Evolutionary conservation across 2,329 filamentous ascomycete genomes (phyloP), one percentile per base, ranked within the genome.

Genomic region (Juglanconis oblonga): DNA sequence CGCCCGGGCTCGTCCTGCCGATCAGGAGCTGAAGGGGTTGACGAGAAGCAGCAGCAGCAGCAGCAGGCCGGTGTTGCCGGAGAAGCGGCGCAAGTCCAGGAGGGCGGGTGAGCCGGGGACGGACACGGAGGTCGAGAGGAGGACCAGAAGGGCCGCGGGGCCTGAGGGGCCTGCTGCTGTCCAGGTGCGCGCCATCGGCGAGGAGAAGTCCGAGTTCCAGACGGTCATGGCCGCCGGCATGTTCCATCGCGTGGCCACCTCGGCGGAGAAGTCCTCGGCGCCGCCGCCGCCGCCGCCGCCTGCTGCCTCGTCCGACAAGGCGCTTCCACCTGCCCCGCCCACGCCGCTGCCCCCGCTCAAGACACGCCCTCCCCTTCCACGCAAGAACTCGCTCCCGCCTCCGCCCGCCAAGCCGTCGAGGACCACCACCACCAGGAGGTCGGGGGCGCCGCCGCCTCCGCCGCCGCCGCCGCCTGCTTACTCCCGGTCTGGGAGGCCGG

Each of bases 1-100:
- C 31, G n/a, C n/a, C n/a, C 44, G 50, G 35, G 54, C 51, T 24
- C 57, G 57, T 35, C 36, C 49, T 33, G 57, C 57, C 4, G 57
- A 59, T 35, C 57, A 59, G 57, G 52, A 59, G 57, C 52, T 10
- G 2, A 50, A 14, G 6, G 5, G 2, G 8, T 0, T 10, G 11
- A 42, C 6, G 17, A 47, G 45, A 5, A n/a, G 5, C 5, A 44
- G 29, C 33, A 57, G 35, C 44, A 48, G 35, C 17, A 24, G 17
- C 17, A 24, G 17, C 17, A 24, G 17, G 17, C 17, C 17, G 2
- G 38, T 47, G 32, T 11, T 32, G 4, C 40, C 38, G 29, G 31
- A 14, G 48, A 45, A 14, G 44, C n/a, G 13, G 17, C 8, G 17
- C 14, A 17, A 45, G 1, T 17, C 14, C 5, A 17, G 44, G n/a